phyloP scores from a whole-genome alignment of 352 stramenopile genomes.

The Blastocystis hominis region DNA sequence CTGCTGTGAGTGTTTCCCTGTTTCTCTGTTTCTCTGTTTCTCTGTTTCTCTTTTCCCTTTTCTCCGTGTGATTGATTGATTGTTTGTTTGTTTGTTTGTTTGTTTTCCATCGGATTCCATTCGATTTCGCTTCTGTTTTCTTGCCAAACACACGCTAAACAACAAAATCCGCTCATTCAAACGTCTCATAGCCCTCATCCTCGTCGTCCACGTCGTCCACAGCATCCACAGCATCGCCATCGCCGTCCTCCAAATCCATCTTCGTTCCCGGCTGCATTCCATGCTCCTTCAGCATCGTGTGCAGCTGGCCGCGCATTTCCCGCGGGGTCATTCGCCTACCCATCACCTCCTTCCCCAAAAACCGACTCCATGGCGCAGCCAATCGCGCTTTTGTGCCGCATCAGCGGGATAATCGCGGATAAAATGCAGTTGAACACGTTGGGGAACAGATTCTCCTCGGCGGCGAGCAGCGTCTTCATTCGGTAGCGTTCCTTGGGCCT shows the following conservation, averaged over 20 bases:
- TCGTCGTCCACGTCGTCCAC: background rate
- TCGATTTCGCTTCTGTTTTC: too few species aligned
- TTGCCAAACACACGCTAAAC: background rate
- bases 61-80: background rate
- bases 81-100: too few species aligned
- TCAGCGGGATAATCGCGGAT: slow-evolving; percentile 59
- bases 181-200: background rate
- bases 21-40: background rate
- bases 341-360: background rate
- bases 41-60: background rate
- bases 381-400: slow-evolving; percentile 43
- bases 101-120: too few species aligned
- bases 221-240: background rate
- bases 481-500: slow-evolving; percentile 77
- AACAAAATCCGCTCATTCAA: background rate
- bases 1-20: slow-evolving; percentile 24
- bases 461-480: slow-evolving; percentile 89
- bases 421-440: slow-evolving; percentile 67
- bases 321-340: slow-evolving; percentile 41
- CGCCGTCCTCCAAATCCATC: background rate
- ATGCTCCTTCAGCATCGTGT: background rate
- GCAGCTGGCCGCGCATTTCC: slow-evolving; percentile 23
- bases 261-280: background rate
- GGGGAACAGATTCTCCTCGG: slow-evolving; percentile 83
- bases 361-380: slow-evolving; percentile 35